phyloP scores from a whole-genome alignment of 805 yeast species.

The Zygoascus biomembranicola region DNA sequence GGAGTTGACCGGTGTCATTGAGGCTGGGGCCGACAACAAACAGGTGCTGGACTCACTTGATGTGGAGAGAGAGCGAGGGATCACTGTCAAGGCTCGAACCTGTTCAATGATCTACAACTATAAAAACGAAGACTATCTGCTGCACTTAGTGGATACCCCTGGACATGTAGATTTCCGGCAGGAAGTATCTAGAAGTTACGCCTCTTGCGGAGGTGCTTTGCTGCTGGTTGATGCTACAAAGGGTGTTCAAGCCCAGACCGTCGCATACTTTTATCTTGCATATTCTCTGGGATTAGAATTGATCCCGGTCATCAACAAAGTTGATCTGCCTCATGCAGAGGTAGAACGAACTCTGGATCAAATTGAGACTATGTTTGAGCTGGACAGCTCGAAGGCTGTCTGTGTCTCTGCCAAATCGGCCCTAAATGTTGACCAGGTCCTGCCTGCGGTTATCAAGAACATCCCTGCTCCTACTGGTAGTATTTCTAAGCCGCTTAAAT shows the following conservation, averaged over 20 bases:
- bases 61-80: conserved; percentile 93
- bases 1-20: conserved; percentile 83
- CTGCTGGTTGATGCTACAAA: conserved; percentile 89
- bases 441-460: conserved; percentile 73
- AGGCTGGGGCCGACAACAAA: conserved; percentile 56
- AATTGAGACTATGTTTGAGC: conserved; percentile 75
- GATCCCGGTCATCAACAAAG: conserved; percentile 85
- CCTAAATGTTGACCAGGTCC: conserved; percentile 60
- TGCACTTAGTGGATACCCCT: conserved; percentile 93
- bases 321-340: conserved; percentile 84
- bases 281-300: conserved; percentile 73
- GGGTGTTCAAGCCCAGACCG: conserved; percentile 97
- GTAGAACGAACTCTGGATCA: conserved; percentile 74
- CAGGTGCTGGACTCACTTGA: conserved; percentile 88
- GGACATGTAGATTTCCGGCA: conserved; percentile 96
- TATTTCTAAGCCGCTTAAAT: conserved; percentile 46
- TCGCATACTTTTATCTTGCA: conserved; percentile 92
- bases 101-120: conserved; percentile 82
- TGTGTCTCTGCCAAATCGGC: conserved; percentile 93
- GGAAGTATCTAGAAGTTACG: conserved; percentile 89
- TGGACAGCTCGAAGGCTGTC: conserved; percentile 63
- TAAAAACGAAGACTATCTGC: conserved; percentile 62
- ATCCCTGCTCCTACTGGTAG: conserved; percentile 75
- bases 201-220: conserved; percentile 92
- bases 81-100: conserved; percentile 95